These are phyloP conservation scores for Sclerotinia minor DNA, from an alignment of 2,329 filamentous ascomycete genomes.

Conservation along the genomic window DNA sequence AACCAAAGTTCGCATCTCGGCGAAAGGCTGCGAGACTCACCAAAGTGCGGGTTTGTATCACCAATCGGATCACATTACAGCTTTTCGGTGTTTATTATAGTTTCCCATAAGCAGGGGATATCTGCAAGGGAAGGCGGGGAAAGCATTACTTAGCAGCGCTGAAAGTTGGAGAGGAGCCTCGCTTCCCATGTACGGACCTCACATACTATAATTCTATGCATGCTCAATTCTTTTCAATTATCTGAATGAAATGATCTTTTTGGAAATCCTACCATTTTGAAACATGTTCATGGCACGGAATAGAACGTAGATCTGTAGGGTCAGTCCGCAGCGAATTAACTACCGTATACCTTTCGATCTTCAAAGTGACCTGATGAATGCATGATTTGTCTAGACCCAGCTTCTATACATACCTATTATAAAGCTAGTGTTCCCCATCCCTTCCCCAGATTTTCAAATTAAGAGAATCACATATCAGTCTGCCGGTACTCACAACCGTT, in stretches of 20 bases:
- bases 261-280: background rate
- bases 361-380: background rate
- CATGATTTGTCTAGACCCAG: constrained; percentile 13
- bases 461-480: background rate
- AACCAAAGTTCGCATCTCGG: constrained; percentile 8
- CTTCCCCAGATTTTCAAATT: constrained; percentile 21
- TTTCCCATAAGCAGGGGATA: constrained; percentile 10
- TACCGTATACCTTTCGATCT: background rate
- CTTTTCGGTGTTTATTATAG: constrained; percentile 5
- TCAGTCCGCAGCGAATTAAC: background rate
- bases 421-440: constrained; percentile 13
- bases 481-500: background rate
- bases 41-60: background rate
- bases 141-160: background rate
- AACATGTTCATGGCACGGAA: background rate
- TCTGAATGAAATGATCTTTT: background rate
- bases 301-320: background rate
- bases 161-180: background rate
- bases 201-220: constrained; percentile 14
- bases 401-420: background rate
- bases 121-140: constrained; percentile 18
- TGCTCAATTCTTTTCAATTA: background rate
- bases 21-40: background rate
- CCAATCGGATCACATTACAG: constrained; percentile 14
- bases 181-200: constrained; percentile 6